phyloP scores from a whole-genome alignment of 1,139 yeast species.

The Diutina catenulata region DNA sequence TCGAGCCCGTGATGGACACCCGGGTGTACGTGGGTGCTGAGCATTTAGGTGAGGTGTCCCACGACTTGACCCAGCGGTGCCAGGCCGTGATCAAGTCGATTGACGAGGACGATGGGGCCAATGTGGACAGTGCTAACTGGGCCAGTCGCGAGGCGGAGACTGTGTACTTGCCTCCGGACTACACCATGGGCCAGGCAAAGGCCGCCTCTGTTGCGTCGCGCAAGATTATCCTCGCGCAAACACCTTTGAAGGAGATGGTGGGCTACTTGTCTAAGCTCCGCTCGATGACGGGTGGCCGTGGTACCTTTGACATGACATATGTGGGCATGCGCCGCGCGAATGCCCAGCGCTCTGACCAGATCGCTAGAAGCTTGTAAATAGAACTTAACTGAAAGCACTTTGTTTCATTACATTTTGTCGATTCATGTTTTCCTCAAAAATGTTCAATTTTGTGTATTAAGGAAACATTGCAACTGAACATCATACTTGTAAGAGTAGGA shows the following conservation, averaged over 20 bases:
- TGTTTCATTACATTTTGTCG: no score
- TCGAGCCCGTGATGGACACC: conserved; percentile 85
- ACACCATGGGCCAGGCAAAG: conserved; percentile 18
- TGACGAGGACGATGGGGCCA: conserved; percentile 42
- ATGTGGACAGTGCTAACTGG: conserved; percentile 27
- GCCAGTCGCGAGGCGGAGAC: conserved; percentile 39
- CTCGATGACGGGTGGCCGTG: conserved; percentile 84
- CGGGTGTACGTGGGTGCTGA: conserved; percentile 57
- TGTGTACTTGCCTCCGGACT: conserved; percentile 49
- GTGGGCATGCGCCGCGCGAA: conserved; percentile 55
- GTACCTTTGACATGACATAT: conserved; percentile 70
- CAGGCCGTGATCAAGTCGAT: conserved; percentile 59
- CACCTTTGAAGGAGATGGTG: conserved; percentile 83
- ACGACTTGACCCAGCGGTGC: conserved; percentile 58
- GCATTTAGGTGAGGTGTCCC: conserved; percentile 73
- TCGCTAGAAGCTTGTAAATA: neutral
- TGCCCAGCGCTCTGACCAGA: neutral
- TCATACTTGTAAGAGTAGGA: no score
- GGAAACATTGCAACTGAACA: no score
- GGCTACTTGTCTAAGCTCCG: conserved; percentile 73
- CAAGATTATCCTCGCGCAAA: conserved; percentile 59
- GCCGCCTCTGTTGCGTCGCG: conserved; percentile 18
- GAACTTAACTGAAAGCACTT: no score
- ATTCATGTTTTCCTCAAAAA: no score
- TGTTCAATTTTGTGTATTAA: no score